Evolutionary conservation across 495 filamentous ascomycete genomes (phyloP), one percentile per base, ranked within the genome.

Genomic region (Chlorociboria aeruginascens): DNA sequence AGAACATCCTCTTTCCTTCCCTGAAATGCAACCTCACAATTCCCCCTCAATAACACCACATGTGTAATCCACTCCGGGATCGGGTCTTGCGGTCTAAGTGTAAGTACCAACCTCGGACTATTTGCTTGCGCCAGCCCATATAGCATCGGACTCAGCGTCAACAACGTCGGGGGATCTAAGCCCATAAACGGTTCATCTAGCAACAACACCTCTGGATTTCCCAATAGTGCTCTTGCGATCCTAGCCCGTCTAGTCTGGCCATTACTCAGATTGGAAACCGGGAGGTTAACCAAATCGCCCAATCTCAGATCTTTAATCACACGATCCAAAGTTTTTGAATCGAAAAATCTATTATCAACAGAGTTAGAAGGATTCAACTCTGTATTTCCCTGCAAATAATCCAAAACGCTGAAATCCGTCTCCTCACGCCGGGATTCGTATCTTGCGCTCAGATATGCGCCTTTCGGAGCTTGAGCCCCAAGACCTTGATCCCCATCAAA

Each of bases 171-270:
- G 17, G 92, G 92, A 60, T 98, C 92, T 32, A 98, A 69, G 8
- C 92, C 92, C 86, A 98, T 95, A 61, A 98, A 96, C 11, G 92
- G 89, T 57, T 95, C 92, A 65, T 98, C 92, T 9, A 97, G 69
- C 32, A 96, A 69, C 29, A 98, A 55, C 9, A 95, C 68, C 64
- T 90, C 84, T 0, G 92, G 90, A 46, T 73, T 73, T 33, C 67
- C 77, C 53, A 96, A 67, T 36, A 98, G 62, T 2, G 89, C 88
- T 55, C 83, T 83, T 0, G 88, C 92, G 52, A 98, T 93, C 51
- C 84, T 76, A 2, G 92, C 85, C 35, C 92, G 72, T 52, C 90
- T 70, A 4, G 80, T 89, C 64, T 97, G 92, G 2, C 92, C 92
- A 63, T 98, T 96, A 59, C 88, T 95, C 14, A 98, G 63, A 64